phyloP scores from a whole-genome alignment of 495 filamentous ascomycete species.

The Podospora pseudocomata region DNA sequence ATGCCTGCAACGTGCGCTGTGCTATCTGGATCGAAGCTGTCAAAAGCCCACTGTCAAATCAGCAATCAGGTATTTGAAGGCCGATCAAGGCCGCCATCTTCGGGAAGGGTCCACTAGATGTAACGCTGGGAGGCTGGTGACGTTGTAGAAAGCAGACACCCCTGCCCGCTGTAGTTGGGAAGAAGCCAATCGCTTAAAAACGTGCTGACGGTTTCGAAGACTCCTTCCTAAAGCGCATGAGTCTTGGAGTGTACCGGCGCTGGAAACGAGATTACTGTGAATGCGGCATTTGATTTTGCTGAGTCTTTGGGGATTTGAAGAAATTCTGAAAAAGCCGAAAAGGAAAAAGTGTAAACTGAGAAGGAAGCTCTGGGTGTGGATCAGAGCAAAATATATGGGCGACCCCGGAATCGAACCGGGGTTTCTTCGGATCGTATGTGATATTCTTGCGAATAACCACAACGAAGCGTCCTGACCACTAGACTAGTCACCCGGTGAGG shows the following conservation, averaged over 20 bases:
- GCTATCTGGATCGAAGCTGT: neutral
- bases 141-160: neutral
- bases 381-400: conserved; percentile 8
- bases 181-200: neutral
- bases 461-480: conserved; percentile 7
- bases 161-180: neutral
- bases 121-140: neutral
- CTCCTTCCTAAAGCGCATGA: neutral
- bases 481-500: conserved; percentile 5
- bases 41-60: neutral
- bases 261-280: neutral
- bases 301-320: neutral
- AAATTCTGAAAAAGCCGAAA: neutral
- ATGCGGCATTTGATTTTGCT: neutral
- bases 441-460: neutral
- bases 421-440: conserved; percentile 21
- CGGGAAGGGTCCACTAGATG: neutral
- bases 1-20: neutral
- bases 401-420: conserved; percentile 27
- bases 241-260: neutral
- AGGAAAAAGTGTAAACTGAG: neutral
- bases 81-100: neutral
- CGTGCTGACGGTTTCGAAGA: neutral
- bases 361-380: neutral
- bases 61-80: neutral